Conservation (phyloP, 495 filamentous ascomycete species). For the Penicillium psychrofluorescens region DNA sequence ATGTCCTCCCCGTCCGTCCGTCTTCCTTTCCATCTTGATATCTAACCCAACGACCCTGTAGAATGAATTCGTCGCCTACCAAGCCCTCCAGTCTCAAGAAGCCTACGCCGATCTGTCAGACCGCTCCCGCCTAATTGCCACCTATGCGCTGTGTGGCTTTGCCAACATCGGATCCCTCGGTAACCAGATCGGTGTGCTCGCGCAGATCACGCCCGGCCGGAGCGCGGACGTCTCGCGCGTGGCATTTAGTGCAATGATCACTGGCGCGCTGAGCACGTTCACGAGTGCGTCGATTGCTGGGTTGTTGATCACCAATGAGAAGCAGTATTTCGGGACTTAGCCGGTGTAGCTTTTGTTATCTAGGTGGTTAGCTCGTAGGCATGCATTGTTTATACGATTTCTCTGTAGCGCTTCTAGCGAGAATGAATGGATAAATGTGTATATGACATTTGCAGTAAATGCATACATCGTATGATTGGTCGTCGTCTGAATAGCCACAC, state of each 20-base stretch:
- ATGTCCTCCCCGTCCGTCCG: slow-evolving; percentile 11
- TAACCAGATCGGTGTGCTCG: slow-evolving; percentile 79
- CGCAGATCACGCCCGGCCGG: slow-evolving; percentile 68
- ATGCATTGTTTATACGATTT: not conserved
- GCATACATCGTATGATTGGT: not conserved
- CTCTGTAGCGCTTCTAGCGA: too few relatives aligned
- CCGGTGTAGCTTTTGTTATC: not conserved
- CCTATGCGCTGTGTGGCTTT: slow-evolving; percentile 68
- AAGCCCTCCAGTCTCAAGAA: slow-evolving; percentile 35
- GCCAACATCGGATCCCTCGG: slow-evolving; percentile 77
- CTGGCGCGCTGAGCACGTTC: slow-evolving; percentile 71
- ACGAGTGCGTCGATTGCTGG: slow-evolving; percentile 79
- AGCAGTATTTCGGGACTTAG: slow-evolving; percentile 12
- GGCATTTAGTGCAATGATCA: slow-evolving; percentile 69
- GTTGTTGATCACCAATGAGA: slow-evolving; percentile 55
- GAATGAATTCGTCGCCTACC: slow-evolving; percentile 63
- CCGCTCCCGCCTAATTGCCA: slow-evolving; percentile 66
- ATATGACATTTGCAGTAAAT: not conserved
- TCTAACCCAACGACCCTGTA: slow-evolving; percentile 9
- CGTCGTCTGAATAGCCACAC: not conserved
- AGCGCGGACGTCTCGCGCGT: slow-evolving; percentile 68
- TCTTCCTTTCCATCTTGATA: not conserved
- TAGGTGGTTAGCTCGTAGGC: not conserved
- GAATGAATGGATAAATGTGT: not conserved
- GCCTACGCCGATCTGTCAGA: slow-evolving; percentile 50